Evolutionary conservation across 768 basidiomycete species (phyloP).

Genomic region (Tricholoma matsutake): DNA sequence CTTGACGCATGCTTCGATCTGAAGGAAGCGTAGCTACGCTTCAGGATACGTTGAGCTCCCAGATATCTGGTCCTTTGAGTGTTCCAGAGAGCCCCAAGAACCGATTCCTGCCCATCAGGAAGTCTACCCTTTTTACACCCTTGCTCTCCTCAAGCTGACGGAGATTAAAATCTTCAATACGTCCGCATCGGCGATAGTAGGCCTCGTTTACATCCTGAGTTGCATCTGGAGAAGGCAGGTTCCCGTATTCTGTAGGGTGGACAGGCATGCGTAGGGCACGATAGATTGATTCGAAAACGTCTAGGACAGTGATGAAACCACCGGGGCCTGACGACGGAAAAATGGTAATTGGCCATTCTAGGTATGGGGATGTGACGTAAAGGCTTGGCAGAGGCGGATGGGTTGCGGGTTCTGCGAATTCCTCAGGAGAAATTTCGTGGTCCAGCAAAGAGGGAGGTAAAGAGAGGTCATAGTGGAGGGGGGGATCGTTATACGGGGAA

Average conservation of each 20-base stretch:
- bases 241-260: slow-evolving; percentile 41
- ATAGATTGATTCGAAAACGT: slow-evolving; percentile 48
- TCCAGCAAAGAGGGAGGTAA: slow-evolving; percentile 27
- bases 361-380: slow-evolving; percentile 30
- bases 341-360: slow-evolving; percentile 34
- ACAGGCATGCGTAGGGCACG: slow-evolving; percentile 45
- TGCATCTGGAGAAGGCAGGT: slow-evolving; percentile 27
- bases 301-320: slow-evolving; percentile 40
- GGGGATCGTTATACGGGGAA: slow-evolving; percentile 29
- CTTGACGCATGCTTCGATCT: too few species aligned
- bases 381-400: slow-evolving; percentile 36
- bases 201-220: slow-evolving; percentile 40
- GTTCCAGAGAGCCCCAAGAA: slow-evolving; percentile 52
- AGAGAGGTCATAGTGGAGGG: slow-evolving; percentile 38
- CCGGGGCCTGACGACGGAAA: slow-evolving; percentile 23
- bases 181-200: slow-evolving; percentile 41
- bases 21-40: neutral
- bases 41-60: slow-evolving; percentile 40
- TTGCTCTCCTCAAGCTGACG: slow-evolving; percentile 39
- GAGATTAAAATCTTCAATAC: slow-evolving; percentile 23
- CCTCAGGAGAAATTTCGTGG: slow-evolving; percentile 21
- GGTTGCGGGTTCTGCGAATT: slow-evolving; percentile 42
- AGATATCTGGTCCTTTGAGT: slow-evolving; percentile 36
- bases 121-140: slow-evolving; percentile 56
- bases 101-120: slow-evolving; percentile 41